A percentile compares a stretch with the other conserved stretches of the same genome.
Conservation (phyloP, 2,329 filamentous ascomycete genomes). For the Hypoxylon sp. region DNA sequence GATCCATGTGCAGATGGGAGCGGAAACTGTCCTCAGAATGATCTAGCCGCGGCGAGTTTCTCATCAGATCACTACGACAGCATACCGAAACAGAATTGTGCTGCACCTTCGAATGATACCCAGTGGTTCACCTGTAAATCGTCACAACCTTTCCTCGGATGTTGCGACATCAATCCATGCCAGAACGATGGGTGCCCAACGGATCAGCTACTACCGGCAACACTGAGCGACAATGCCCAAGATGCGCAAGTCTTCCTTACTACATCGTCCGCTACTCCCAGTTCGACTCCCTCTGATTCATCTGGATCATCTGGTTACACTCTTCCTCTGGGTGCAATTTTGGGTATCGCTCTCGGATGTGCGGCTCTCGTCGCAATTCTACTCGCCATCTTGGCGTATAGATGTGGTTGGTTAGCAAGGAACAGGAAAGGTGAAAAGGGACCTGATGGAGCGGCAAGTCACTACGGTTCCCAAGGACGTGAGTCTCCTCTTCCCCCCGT, state of each 20-base stretch:
- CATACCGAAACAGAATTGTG: slow-evolving; percentile 55
- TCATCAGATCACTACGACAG: slow-evolving; percentile 52
- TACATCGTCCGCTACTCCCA: slow-evolving; percentile 22
- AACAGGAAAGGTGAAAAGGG: slow-evolving; percentile 33
- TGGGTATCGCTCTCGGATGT: slow-evolving; percentile 45
- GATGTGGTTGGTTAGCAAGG: slow-evolving; percentile 46
- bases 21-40: slow-evolving; percentile 53
- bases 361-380: slow-evolving; percentile 43
- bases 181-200: slow-evolving; percentile 50
- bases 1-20: slow-evolving; percentile 56
- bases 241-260: slow-evolving; percentile 45
- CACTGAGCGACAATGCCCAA: slow-evolving; percentile 40
- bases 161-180: slow-evolving; percentile 57
- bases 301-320: slow-evolving; percentile 21
- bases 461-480: slow-evolving; percentile 28
- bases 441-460: slow-evolving; percentile 9
- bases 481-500: slow-evolving; percentile 5
- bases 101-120: slow-evolving; percentile 36
- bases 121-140: slow-evolving; percentile 56
- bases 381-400: slow-evolving; percentile 43
- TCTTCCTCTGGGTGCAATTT: slow-evolving; percentile 43
- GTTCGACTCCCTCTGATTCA: background rate
- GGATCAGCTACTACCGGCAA: slow-evolving; percentile 48
- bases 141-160: slow-evolving; percentile 55
- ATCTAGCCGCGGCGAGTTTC: slow-evolving; percentile 55